Evolutionary conservation across 2,329 filamentous ascomycete species (phyloP).

Genomic region (Phaeoacremonium minimum): DNA sequence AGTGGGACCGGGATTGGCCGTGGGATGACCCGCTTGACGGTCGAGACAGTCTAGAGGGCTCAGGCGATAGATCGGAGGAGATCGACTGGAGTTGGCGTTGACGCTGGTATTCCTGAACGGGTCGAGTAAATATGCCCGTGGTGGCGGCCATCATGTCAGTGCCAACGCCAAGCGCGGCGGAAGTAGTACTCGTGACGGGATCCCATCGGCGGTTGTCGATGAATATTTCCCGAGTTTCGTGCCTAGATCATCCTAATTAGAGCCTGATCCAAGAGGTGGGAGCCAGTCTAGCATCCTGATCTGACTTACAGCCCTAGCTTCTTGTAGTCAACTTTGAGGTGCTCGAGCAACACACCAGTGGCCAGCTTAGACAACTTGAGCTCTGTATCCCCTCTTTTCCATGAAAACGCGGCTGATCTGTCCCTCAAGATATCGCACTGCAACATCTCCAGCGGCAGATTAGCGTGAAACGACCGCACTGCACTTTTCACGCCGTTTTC

Average conservation of each 20-base stretch:
- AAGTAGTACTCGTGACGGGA: conserved; percentile 19
- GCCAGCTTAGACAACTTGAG: conserved; percentile 46
- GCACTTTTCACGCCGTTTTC: conserved; percentile 32
- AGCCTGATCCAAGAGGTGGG: too few species aligned
- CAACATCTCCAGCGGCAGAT: conserved; percentile 26
- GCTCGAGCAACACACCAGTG: conserved; percentile 45
- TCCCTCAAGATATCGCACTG: conserved; percentile 33
- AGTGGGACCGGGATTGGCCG: too few species aligned
- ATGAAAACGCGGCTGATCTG: conserved; percentile 45
- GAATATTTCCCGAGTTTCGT: conserved; percentile 28
- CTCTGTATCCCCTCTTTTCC: conserved; percentile 30
- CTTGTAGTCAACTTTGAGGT: conserved; percentile 44
- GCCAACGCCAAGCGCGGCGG: conserved; percentile 9
- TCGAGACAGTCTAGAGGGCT: too few species aligned
- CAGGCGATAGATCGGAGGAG: too few species aligned
- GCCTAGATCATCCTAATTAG: conserved; percentile 27
- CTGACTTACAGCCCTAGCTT: conserved; percentile 34
- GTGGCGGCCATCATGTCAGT: conserved; percentile 7
- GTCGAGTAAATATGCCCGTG: conserved; percentile 13
- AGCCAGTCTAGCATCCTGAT: too few species aligned
- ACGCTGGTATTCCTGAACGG: conserved; percentile 8
- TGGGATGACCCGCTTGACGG: too few species aligned
- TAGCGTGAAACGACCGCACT: conserved; percentile 32
- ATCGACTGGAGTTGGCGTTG: conserved; percentile 2
- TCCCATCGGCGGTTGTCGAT: conserved; percentile 29